Percentiles rank a stretch among this genome's conserved stretches.
These are phyloP conservation scores for Helichrysum umbraculigerum DNA, from an alignment of 129 eudicot genomes.

Conservation along the genomic window DNA sequence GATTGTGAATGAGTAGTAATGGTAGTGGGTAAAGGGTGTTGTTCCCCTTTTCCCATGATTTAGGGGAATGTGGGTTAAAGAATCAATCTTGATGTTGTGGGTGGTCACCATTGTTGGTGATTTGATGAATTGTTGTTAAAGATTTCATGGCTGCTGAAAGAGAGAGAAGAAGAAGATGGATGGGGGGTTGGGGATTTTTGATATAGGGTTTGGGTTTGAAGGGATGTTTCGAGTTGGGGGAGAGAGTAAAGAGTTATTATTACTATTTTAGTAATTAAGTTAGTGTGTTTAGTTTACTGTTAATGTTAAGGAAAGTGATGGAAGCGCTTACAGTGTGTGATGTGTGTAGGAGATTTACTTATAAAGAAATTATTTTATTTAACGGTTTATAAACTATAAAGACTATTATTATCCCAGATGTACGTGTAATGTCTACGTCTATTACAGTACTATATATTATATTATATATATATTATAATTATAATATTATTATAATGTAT, in stretches of 20 bases:
- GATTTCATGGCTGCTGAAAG: conserved; percentile 5
- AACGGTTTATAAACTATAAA: background rate
- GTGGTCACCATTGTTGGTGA: background rate
- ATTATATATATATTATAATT: too few relatives aligned
- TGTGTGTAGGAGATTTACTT: background rate
- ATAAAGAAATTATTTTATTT: background rate
- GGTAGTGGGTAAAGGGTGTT: conserved; percentile 45
- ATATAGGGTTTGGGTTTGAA: conserved; percentile 13
- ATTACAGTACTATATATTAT: background rate
- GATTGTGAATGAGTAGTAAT: conserved; percentile 40
- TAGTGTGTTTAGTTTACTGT: background rate
- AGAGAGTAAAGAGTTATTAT: conserved; percentile 8
- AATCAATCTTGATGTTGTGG: conserved; percentile 31
- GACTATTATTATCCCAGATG: background rate
- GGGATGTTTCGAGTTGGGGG: background rate
- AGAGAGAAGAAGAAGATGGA: background rate
- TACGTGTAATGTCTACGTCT: background rate
- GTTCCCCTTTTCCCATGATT: conserved; percentile 75
- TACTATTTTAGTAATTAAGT: background rate
- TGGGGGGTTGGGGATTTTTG: conserved; percentile 4
- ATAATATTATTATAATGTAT: too few relatives aligned
- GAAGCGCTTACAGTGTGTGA: background rate
- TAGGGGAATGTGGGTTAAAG: conserved; percentile 49
- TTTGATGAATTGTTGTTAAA: background rate
- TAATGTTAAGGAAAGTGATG: conserved; percentile 1